phyloP scores from a whole-genome alignment of 805 yeast species.

The Lipomyces sp. region DNA sequence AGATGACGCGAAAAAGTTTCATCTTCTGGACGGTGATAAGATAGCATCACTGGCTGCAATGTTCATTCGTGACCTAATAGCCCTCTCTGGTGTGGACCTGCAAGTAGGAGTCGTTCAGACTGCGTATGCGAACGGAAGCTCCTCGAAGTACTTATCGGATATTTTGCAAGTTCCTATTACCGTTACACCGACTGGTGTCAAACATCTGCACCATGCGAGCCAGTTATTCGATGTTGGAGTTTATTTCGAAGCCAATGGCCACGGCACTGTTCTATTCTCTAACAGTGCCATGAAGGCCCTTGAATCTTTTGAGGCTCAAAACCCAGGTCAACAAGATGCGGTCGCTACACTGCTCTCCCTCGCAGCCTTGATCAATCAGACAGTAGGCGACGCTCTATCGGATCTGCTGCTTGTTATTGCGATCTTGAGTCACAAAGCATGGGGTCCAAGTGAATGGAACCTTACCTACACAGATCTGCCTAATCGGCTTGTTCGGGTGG shows the following conservation, averaged over 20 bases:
- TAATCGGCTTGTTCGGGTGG: slow-evolving; percentile 76
- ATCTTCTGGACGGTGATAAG: slow-evolving; percentile 84
- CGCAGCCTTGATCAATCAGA: slow-evolving; percentile 81
- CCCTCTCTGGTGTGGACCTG: slow-evolving; percentile 51
- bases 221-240: slow-evolving; percentile 81
- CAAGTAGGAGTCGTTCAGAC: slow-evolving; percentile 90
- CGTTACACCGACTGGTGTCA: slow-evolving; percentile 95
- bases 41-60: slow-evolving; percentile 83
- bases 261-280: slow-evolving; percentile 90
- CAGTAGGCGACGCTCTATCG: slow-evolving; percentile 98
- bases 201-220: slow-evolving; percentile 93
- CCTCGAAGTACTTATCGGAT: slow-evolving; percentile 71
- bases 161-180: slow-evolving; percentile 74
- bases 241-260: slow-evolving; percentile 99
- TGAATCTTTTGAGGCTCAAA: slow-evolving; percentile 46
- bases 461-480: slow-evolving; percentile 81
- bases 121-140: slow-evolving; percentile 95
- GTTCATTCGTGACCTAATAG: slow-evolving; percentile 59
- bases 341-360: slow-evolving; percentile 62
- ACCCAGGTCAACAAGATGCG: slow-evolving; percentile 55
- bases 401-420: slow-evolving; percentile 80
- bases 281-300: slow-evolving; percentile 52
- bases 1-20: slow-evolving; percentile 45
- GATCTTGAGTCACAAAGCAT: slow-evolving; percentile 59
- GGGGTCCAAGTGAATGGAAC: slow-evolving; percentile 76